Percentiles rank a stretch among this genome's conserved stretches.
Conservation (phyloP, 1,139 yeast genomes). For the Wickerhamomyces sp. region DNA sequence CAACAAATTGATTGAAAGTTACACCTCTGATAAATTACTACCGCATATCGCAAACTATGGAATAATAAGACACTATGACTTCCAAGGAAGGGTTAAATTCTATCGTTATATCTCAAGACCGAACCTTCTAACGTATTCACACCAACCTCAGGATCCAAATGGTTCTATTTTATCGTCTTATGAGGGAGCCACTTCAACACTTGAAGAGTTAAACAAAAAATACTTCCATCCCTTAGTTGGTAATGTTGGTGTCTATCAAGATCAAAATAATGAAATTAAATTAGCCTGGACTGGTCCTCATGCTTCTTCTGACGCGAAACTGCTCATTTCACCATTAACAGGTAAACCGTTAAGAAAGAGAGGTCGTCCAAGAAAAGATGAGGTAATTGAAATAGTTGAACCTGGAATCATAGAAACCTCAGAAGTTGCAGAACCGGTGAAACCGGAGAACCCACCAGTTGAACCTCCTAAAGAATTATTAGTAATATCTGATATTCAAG, state of each 20-base stretch:
- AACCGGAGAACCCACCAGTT: not conserved
- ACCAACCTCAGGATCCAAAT: slow-evolving; percentile 20
- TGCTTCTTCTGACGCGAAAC: not conserved
- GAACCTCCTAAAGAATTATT: not conserved
- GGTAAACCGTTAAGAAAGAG: slow-evolving; percentile 9
- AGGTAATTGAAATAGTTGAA: not conserved
- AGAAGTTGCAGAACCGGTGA: too few relatives aligned
- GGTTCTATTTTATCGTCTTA: slow-evolving; percentile 27
- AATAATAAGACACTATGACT: slow-evolving; percentile 63
- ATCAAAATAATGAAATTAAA: slow-evolving; percentile 13
- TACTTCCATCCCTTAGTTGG: slow-evolving; percentile 22
- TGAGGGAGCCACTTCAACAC: slow-evolving; percentile 12
- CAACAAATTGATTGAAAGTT: slow-evolving; percentile 45
- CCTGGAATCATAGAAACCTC: not conserved
- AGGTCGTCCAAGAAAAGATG: slow-evolving; percentile 23
- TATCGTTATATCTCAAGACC: slow-evolving; percentile 59
- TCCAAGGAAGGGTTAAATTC: slow-evolving; percentile 68
- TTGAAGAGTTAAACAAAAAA: slow-evolving; percentile 16
- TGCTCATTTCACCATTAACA: not conserved
- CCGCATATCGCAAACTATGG: slow-evolving; percentile 32
- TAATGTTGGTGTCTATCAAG: slow-evolving; percentile 15
- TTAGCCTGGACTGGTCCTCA: slow-evolving; percentile 18
- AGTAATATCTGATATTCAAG: slow-evolving; percentile 18
- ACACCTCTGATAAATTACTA: slow-evolving; percentile 34
- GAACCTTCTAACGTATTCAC: slow-evolving; percentile 31